Base-by-base conservation (phyloP, 1,284 basidiomycete species). In the Microbotryum violaceum region DNA sequence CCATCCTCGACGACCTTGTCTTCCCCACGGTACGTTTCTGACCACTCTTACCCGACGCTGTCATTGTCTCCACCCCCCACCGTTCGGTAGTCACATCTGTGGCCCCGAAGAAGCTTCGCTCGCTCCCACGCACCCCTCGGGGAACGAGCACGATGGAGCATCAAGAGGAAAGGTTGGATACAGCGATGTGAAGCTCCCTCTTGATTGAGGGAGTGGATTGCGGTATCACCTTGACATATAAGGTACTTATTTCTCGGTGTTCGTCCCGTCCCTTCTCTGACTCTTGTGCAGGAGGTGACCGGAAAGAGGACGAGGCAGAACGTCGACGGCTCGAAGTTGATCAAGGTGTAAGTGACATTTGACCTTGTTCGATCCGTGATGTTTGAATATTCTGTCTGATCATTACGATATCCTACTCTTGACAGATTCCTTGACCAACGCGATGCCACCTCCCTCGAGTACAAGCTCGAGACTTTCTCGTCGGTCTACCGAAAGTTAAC, bases 1-100 rank as follows among this genome's bases (percentile, higher is more conserved):
- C 87, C 80, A 94, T 97, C 76, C 85, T 99, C 70, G 96, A 97
- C 79, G 96, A 99, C 79, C 88, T 99, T 68, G 94, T 99, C 64
- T 97, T 86, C 86, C 96, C 96, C 71, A 93, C 91, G 49, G 96
- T 71, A 46, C 54, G 65, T 64, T 31, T 9, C 21, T 9, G 42
- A n/a, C 23, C 54, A 56, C 5, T 3, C 50, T 25, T 12, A 5
- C 3, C 45, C 27, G 20, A 27, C 2, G 1, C 21, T 21, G 4
- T 27, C 21, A 12, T 29, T 25, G 27, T 49, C 42, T 47, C 50
- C 48, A 27, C 44, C 18, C 53, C 44, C n/a, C 21, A 47, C 14
- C 10, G 23, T 31, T 18, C 25, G 21, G 45, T 44, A 29, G n/a
- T 31, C 33, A 7, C n/a, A n/a, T 18, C 44, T 6, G 23, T 37